phyloP scores from a whole-genome alignment of 805 yeast genomes.

The Cephaloascus albidus region DNA sequence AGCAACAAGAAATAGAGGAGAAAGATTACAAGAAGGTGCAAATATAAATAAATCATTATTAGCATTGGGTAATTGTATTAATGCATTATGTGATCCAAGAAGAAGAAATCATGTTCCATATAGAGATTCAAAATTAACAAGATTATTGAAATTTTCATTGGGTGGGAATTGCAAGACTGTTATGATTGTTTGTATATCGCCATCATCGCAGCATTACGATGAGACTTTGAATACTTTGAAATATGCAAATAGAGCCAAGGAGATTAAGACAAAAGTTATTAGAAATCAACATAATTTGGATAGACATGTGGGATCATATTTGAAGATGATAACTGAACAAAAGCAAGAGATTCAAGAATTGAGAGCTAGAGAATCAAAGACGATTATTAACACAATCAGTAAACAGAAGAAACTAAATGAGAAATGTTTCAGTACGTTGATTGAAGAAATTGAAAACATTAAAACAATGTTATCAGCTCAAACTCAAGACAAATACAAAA shows the following conservation, averaged over 20 bases:
- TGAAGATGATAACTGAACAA: conserved; percentile 79
- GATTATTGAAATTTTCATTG: conserved; percentile 77
- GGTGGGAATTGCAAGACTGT: conserved; percentile 95
- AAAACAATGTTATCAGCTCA: conserved; percentile 29
- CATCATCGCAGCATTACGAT: conserved; percentile 80
- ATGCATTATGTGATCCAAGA: conserved; percentile 74
- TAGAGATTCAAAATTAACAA: conserved; percentile 81
- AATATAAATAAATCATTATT: conserved; percentile 81
- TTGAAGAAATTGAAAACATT: conserved; percentile 33
- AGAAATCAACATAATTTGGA: conserved; percentile 70
- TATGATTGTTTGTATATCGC: conserved; percentile 92
- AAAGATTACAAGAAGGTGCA: conserved; percentile 81
- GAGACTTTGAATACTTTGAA: conserved; percentile 87
- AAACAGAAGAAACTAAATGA: conserved; percentile 24
- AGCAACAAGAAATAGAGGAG: conserved; percentile 79
- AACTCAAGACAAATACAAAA: conserved; percentile 33
- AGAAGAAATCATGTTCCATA: conserved; percentile 74
- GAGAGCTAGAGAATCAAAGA: conserved; percentile 38
- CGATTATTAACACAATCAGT: conserved; percentile 26
- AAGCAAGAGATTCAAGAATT: conserved; percentile 64
- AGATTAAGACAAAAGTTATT: conserved; percentile 71
- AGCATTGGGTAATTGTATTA: conserved; percentile 90
- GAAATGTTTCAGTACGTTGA: conserved; percentile 25
- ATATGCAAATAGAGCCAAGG: conserved; percentile 88
- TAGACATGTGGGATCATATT: conserved; percentile 76